Evolutionary conservation across 2,329 filamentous ascomycete species (phyloP).

Genomic region (Bipolaris bicolor): DNA sequence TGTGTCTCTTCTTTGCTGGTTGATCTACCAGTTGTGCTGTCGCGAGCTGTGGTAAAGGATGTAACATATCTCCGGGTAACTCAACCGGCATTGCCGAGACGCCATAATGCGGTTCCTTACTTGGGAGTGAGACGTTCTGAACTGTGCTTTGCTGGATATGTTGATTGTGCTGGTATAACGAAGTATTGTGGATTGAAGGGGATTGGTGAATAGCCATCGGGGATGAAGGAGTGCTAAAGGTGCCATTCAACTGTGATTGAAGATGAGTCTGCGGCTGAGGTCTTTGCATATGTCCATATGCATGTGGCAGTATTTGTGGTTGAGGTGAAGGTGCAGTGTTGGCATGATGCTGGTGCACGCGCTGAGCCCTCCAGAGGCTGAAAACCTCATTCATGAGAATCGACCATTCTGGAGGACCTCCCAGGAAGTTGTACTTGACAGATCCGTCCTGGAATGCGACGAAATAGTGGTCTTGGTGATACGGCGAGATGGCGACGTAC

Average conservation of each 20-base stretch:
- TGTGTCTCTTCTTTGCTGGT: conserved; percentile 31
- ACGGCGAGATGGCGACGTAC: conserved; percentile 45
- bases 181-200: background rate
- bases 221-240: conserved; percentile 11
- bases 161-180: background rate
- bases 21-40: conserved; percentile 4
- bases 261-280: conserved; percentile 14
- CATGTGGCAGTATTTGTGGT: conserved; percentile 8
- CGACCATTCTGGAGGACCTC: conserved; percentile 42
- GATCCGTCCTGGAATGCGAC: conserved; percentile 41
- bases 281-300: conserved; percentile 13
- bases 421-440: conserved; percentile 44
- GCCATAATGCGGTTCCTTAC: background rate
- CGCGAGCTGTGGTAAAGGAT: conserved; percentile 19
- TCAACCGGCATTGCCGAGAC: background rate
- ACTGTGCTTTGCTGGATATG: background rate
- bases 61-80: conserved; percentile 10
- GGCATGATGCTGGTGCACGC: conserved; percentile 18
- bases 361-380: conserved; percentile 36
- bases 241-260: conserved; percentile 14
- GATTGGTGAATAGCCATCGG: background rate
- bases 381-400: conserved; percentile 44
- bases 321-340: conserved; percentile 11
- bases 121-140: background rate
- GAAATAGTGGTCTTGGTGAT: conserved; percentile 43